These are phyloP conservation scores for Didymella exigua DNA, from an alignment of 2,329 filamentous ascomycete species.

Conservation along the genomic window DNA sequence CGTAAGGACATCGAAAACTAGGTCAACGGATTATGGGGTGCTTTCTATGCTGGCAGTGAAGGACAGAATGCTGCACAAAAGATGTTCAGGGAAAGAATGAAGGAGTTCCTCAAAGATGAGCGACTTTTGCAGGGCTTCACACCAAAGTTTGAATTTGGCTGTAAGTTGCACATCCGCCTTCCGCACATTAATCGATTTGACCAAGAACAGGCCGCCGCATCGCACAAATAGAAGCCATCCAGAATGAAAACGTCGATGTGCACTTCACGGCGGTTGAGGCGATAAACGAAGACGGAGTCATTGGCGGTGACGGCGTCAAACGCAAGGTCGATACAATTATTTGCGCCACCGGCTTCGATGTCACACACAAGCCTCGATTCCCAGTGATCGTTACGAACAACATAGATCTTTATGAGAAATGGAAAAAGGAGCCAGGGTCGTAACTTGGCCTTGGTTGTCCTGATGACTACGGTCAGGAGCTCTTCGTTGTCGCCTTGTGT, in stretches of 20 bases:
- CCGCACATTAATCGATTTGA: neutral
- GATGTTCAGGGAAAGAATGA: conserved; percentile 53
- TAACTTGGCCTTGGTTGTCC: conserved; percentile 53
- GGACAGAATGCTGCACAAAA: conserved; percentile 49
- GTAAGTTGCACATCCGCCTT: conserved; percentile 24
- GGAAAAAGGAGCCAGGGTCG: conserved; percentile 47
- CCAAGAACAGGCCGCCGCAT: conserved; percentile 45
- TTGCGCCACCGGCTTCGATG: conserved; percentile 55
- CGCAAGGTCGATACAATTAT: conserved; percentile 52
- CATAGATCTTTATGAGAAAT: conserved; percentile 49
- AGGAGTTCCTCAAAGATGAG: conserved; percentile 58
- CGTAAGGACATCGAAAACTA: conserved; percentile 56
- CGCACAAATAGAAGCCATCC: conserved; percentile 58
- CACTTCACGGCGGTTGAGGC: conserved; percentile 55
- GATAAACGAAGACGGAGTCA: conserved; percentile 54
- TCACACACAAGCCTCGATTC: conserved; percentile 52
- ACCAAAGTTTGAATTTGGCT: conserved; percentile 54
- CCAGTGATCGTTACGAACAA: conserved; percentile 51
- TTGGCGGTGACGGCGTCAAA: conserved; percentile 52
- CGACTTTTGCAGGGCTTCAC: conserved; percentile 56
- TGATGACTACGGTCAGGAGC: conserved; percentile 18
- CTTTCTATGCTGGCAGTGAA: conserved; percentile 53
- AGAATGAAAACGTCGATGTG: conserved; percentile 58
- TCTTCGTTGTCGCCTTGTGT: neutral
- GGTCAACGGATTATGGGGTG: conserved; percentile 55